Base-by-base conservation (phyloP, 768 basidiomycete species). In the Steccherinum ochraceum region DNA sequence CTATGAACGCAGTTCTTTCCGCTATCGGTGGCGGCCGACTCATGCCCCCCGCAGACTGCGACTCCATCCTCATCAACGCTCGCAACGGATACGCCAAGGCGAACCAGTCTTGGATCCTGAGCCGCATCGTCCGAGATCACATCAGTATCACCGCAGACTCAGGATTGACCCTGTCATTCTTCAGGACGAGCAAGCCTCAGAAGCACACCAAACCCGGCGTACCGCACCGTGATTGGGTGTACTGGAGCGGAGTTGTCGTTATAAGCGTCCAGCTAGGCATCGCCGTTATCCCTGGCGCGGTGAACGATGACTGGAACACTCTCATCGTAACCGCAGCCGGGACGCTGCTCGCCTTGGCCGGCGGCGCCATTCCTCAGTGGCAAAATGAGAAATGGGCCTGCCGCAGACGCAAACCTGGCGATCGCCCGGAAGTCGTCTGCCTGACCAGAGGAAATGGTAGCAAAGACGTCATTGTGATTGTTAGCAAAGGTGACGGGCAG, bases 401-500 rank as follows among this genome's bases (percentile, higher is more conserved):
- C 16, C 58, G 65, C 25, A 35, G 16, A 16, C 30, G 7, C 7
- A 35, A 35, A 16, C 7, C 7, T 7, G 16, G 54, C 57, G 25
- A 59, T 60, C 19, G 51, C 45, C 58, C 61, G 21, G 60, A 61
- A 50, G 63, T 61, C 13, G 56, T 66, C 4, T 54, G 56, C 26
- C 50, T 69, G 26, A 66, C 66, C 18, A 50, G 56, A 19, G 67
- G 67, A 18, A 67, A 67, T 52, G 64, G 66, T 12, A 56, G 56
- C 49, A 56, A 57, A 19, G 53, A 56, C 54, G 63, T 61, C 13
- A 57, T 66, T 24, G 66, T 69, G 51, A 59, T 67, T 50, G 56
- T 61, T 52, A 64, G 64, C 40, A 56, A 67, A 5, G 52, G 54
- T 25, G 26, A 35, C 4, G 63, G 64, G 2, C 7, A 35, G 30